Base-by-base conservation (phyloP, 352 stramenopile species). In the Phytophthora podocarpi region DNA sequence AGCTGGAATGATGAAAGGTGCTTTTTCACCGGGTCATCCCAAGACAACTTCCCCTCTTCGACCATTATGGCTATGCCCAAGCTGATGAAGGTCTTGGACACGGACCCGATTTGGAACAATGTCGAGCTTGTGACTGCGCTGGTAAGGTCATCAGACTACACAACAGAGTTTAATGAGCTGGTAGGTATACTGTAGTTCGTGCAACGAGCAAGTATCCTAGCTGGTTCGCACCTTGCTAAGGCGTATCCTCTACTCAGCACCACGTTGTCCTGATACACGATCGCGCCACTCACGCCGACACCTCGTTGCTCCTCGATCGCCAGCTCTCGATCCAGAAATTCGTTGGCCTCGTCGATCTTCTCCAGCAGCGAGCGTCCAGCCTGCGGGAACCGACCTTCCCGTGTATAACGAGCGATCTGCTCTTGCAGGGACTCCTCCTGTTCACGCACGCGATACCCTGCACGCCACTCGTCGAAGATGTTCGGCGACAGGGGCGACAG, bases 41-140 rank as follows among this genome's bases (percentile, higher is more conserved):
- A 91, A 1, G 50, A 49, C 39, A 91, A 18, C 8, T 76, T 81
- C 9, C 71, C 65, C 24, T 91, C 78, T 36, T 88, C 79, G 15
- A 84, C 75, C 26, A 85, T 32, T 27, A 74, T 80, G 16, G 68
- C 72, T 30, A 82, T 56, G 2, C 67, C 73, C 4, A 82, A 60
- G 13, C 72, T 70, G 24, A 90, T 69, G 36, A 90, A 85, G 13
- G 78, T 89, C 65, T 90, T 90, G 6, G 70, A 76, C 16, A 90
- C 70, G 1, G 81, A 90, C 6, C 81, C 81, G 42, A 90, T 86
- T 64, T 90, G 74, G 53, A 90, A 90, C 49, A 87, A 54, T n/a
- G 74, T 76, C 11, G 73, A 64, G 24, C 50, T 62, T 1, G 76
- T 75, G 24, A 89, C 78, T 0, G 45, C 23, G 31, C 56, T 83